Base-by-base conservation (phyloP, 306 rosid species). In the Dalbergia cultrata region DNA sequence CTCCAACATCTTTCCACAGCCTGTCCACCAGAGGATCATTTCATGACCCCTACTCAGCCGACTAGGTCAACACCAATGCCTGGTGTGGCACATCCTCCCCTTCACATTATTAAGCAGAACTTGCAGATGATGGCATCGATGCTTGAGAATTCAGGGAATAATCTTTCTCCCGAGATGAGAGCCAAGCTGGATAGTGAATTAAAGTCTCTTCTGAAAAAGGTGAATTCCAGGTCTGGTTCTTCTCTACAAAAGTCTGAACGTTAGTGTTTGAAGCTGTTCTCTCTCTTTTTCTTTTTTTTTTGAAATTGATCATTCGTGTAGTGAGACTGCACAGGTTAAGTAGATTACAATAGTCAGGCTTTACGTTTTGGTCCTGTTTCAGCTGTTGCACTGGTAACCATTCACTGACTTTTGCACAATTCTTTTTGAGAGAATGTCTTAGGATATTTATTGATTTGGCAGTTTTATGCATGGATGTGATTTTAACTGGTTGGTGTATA, bases 121-220 rank as follows among this genome's bases (percentile, higher is more conserved):
- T 90, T 93, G 84, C 90, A 89, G 87, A 86, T 76, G 90, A 95
- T 92, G 99, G 79, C 90, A 45, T 85, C 91, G 45, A 79, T 83
- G 83, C 85, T 91, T 68, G 93, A 93, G 88, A 90, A 82, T 43
- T 89, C 95, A 0, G 97, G 98, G 26, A 81, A 85, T 72, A 87
- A 69, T 71, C 92, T 93, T 65, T 87, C 93, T 41, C 93, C 89
- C 35, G 86, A 84, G 78, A 85, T 76, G 82, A 92, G 91, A 84
- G 86, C 88, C 78, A 85, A 87, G 74, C 73, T 95, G 81, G 98
- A 89, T 50, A 70, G 34, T 52, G 97, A 87, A 75, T 88, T 95
- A 56, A 87, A 88, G 77, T 84, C 84, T 75, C 96, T 95, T 64
- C 47, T 90, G 81, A 74, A 49, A 78, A 95, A 88, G 93, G 94